Conservation (phyloP, 495 filamentous ascomycete species). For the Aspergillus indologenus region DNA sequence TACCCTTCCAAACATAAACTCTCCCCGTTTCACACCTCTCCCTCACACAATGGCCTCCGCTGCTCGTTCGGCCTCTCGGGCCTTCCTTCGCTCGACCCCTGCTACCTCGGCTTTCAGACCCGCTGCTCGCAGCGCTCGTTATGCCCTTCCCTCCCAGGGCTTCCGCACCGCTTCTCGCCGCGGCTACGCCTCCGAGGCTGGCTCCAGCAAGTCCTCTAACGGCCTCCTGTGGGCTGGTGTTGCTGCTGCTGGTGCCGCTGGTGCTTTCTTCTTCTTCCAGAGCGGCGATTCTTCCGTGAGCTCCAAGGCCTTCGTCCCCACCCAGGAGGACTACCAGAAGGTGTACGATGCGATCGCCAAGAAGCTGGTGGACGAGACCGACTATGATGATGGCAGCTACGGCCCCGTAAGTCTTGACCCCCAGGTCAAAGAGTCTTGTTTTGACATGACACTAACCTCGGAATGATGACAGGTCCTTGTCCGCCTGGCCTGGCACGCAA, state of each 20-base stretch:
- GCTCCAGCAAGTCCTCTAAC: conserved; percentile 49
- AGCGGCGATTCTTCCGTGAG: conserved; percentile 43
- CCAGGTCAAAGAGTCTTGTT: background rate
- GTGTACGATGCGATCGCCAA: conserved; percentile 88
- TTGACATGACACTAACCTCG: conserved; percentile 12
- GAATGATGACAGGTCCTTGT: conserved; percentile 54
- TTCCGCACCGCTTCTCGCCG: conserved; percentile 66
- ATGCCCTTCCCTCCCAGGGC: conserved; percentile 56
- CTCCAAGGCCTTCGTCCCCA: conserved; percentile 60
- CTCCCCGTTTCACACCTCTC: conserved; percentile 11
- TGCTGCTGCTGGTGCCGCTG: conserved; percentile 60
- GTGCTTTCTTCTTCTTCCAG: conserved; percentile 66
- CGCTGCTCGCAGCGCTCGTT: conserved; percentile 53
- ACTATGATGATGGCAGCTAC: conserved; percentile 96
- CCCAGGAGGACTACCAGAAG: conserved; percentile 87
- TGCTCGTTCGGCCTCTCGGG: conserved; percentile 50
- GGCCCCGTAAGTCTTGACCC: conserved; percentile 60
- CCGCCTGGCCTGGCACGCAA: conserved; percentile 83
- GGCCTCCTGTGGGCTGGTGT: conserved; percentile 54
- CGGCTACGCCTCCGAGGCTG: conserved; percentile 70
- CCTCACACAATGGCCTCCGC: conserved; percentile 52
- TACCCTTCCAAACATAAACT: conserved; percentile 15
- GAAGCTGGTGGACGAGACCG: conserved; percentile 78
- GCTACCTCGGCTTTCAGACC: conserved; percentile 45
- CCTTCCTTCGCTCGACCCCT: conserved; percentile 49